Base-by-base conservation (phyloP, 495 filamentous ascomycete species). In the Rostrohypoxylon terebratum region DNA sequence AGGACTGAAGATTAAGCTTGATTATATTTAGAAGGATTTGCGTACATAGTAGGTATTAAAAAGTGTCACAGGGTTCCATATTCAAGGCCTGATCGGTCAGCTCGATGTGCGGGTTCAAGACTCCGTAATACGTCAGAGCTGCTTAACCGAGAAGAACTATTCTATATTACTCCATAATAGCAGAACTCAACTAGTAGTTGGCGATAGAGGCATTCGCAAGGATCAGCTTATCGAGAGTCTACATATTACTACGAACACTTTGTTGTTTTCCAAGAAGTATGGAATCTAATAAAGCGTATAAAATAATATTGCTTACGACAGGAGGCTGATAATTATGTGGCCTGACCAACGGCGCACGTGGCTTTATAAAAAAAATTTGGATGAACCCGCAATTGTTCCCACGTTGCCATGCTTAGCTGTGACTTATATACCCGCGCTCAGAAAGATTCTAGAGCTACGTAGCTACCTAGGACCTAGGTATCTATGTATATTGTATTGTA, bases 1-100 rank as follows among this genome's bases (percentile, higher is more conserved):
- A 63, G 33, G 20, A 31, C 50, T 36, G 28, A 31, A 50, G 40
- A 58, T 42, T 40, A 58, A 51, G 45, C 18, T 36, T 67, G 51
- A 62, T 53, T 66, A 71, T 71, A 66, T 62, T 71, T 66, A 66
- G 63, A 66, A 71, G 63, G 48, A 51, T 61, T 63, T 38, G 68
- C 62, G 38, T 59, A n/a, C 21, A 40, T 40, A 38, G 38, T 59
- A n/a, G 34, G 50, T 40, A 38, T 51, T 63, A 42, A 20, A 59
- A 57, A 42, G 36, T 28, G 55, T 45, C 61, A 20, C 18, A 23
- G 23, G 50, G 50, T 31, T 31, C 68, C 66, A 44, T 58, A 63
- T 71, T 62, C 20, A 2, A n/a, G 50, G 58, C 63, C 58, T 51
- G 44, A 59, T 34, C 33, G 33, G 18, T 33, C 13, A 11, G 54